phyloP scores from a whole-genome alignment of 805 yeast genomes.

The Wickerhamiella australiensis region DNA sequence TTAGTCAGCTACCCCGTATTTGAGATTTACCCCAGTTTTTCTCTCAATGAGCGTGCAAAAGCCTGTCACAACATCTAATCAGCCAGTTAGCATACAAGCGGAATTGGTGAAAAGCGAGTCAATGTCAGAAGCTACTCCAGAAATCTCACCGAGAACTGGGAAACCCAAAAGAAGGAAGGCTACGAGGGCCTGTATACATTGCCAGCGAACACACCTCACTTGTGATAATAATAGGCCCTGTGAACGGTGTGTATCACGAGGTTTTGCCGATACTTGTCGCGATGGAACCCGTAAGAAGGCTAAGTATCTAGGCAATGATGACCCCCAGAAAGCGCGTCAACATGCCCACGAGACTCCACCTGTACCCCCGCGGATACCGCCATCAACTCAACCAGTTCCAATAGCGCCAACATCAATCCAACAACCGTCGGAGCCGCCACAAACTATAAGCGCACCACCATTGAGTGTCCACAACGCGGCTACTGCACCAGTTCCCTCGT shows the following conservation, averaged over 20 bases:
- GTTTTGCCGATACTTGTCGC: slow-evolving; percentile 55
- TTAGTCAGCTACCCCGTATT: background rate
- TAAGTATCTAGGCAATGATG: slow-evolving; percentile 59
- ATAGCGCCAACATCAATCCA: background rate
- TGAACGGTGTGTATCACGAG: slow-evolving; percentile 58
- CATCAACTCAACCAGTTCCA: background rate
- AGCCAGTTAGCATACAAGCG: background rate
- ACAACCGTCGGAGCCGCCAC: background rate
- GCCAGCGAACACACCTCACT: slow-evolving; percentile 83
- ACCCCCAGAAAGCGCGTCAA: background rate
- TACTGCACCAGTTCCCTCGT: background rate
- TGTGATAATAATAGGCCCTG: slow-evolving; percentile 84
- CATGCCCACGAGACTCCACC: background rate
- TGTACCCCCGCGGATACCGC: background rate
- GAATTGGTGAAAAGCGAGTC: background rate
- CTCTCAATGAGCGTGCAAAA: background rate
- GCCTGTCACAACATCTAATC: background rate
- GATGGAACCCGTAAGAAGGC: slow-evolving; percentile 84
- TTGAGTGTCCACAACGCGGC: background rate
- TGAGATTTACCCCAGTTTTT: slow-evolving; percentile 1
- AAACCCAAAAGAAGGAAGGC: slow-evolving; percentile 50
- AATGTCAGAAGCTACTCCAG: slow-evolving; percentile 1
- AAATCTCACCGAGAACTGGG: slow-evolving; percentile 26
- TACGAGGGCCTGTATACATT: slow-evolving; percentile 77
- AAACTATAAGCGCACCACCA: background rate